Evolutionary conservation across 352 stramenopile species (phyloP).

Genomic region (Pythium scleroteichum): DNA sequence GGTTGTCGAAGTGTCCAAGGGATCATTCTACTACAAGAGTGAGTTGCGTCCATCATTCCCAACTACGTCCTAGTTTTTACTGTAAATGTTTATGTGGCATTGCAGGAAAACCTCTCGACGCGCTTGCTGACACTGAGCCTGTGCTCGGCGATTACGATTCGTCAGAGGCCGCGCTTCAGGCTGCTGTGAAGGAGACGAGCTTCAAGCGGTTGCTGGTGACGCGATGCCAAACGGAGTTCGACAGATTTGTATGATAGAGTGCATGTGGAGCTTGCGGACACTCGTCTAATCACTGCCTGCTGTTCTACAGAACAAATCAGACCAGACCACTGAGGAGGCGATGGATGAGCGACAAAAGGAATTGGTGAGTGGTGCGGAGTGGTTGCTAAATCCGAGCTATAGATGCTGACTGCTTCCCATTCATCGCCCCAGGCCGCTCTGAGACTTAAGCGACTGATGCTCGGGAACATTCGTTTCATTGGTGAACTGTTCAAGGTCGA

Average conservation of each 20-base stretch:
- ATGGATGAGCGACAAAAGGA: constrained; percentile 52
- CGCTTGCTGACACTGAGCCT: constrained; percentile 63
- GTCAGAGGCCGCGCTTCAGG: constrained; percentile 42
- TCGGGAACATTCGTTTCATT: constrained; percentile 89
- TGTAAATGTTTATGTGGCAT: not conserved
- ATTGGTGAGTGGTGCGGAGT: constrained; percentile 37
- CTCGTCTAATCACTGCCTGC: not conserved
- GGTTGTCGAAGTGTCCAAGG: constrained; percentile 44
- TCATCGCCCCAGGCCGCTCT: constrained; percentile 45
- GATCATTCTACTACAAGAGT: constrained; percentile 68
- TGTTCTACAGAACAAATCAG: constrained; percentile 46
- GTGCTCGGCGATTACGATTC: constrained; percentile 65
- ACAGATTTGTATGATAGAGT: constrained; percentile 65
- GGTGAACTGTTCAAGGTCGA: constrained; percentile 88
- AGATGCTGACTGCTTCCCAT: no score
- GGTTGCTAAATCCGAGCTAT: no score
- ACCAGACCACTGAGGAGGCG: constrained; percentile 32
- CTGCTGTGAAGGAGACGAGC: constrained; percentile 44
- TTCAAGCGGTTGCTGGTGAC: constrained; percentile 81
- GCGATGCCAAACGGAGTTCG: constrained; percentile 80
- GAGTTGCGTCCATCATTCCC: constrained; percentile 9
- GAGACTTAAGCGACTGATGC: constrained; percentile 71
- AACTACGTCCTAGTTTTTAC: no score
- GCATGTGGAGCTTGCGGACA: no score
- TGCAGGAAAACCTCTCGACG: constrained; percentile 49